Conservation (phyloP, 1,284 basidiomycete species). For the Amylostereum areolatum region DNA sequence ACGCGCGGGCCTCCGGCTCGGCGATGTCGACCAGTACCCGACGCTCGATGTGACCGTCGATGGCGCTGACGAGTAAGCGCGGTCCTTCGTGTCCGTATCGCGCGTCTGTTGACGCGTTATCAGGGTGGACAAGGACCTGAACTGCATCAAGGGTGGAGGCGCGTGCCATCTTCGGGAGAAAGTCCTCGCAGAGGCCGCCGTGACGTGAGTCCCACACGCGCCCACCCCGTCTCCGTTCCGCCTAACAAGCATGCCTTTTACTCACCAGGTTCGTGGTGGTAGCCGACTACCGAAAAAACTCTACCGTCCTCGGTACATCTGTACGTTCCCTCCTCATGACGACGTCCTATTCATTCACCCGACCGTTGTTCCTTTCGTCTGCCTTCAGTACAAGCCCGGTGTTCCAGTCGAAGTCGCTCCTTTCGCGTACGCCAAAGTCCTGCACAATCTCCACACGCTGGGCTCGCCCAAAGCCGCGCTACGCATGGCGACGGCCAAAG, state of each 20-base stretch:
- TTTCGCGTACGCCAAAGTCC: conserved; percentile 89
- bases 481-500: conserved; percentile 82
- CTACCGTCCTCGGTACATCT: conserved; percentile 74
- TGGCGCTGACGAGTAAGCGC: conserved; percentile 89
- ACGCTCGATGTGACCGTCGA: conserved; percentile 94
- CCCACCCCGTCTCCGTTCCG: conserved; percentile 1
- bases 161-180: conserved; percentile 97
- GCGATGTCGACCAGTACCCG: conserved; percentile 90
- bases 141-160: conserved; percentile 97
- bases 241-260: background rate
- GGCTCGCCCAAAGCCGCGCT: conserved; percentile 63
- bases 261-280: conserved; percentile 79
- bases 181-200: conserved; percentile 94
- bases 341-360: background rate
- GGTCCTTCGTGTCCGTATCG: background rate
- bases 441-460: conserved; percentile 61
- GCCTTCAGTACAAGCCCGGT: conserved; percentile 75
- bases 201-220: conserved; percentile 46
- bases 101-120: background rate
- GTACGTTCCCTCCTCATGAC: conserved; percentile 38
- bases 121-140: conserved; percentile 84
- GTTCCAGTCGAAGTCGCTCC: conserved; percentile 96
- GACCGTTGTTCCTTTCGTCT: conserved; percentile 1
- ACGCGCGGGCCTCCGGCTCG: conserved; percentile 71
- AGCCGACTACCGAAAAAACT: conserved; percentile 94